Conservation (phyloP, 129 eudicot species). For the Kitagawia praeruptora region DNA sequence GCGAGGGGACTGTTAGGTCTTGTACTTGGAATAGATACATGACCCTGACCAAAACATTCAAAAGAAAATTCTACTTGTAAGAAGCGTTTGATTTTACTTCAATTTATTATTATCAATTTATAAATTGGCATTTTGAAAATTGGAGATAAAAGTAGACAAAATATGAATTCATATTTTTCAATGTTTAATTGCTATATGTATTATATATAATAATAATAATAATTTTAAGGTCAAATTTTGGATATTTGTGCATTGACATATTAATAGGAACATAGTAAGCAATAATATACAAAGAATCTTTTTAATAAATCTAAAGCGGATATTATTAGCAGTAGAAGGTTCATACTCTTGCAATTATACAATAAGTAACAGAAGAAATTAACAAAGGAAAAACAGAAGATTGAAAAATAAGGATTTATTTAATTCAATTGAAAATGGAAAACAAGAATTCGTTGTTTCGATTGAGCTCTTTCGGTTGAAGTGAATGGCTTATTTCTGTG, state of each 20-base stretch:
- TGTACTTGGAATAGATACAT: not conserved
- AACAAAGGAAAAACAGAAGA: not conserved
- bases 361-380: not conserved
- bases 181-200: no score
- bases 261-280: not conserved
- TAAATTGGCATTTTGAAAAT: not conserved
- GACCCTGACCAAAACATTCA: not conserved
- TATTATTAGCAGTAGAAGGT: not conserved
- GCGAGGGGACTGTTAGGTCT: not conserved
- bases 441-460: not conserved
- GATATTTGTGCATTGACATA: not conserved
- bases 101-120: not conserved
- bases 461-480: no score
- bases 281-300: no score
- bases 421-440: not conserved
- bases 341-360: no score
- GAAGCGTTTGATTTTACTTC: not conserved
- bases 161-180: no score
- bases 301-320: not conserved
- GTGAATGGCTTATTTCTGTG: not conserved
- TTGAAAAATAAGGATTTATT: not conserved
- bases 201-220: no score
- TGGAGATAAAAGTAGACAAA: not conserved
- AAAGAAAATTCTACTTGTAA: not conserved
- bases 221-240: no score